Percentiles rank a stretch among this genome's conserved stretches.
These are phyloP conservation scores for Solanum rostratum DNA, from an alignment of 257 asterid genomes.

Conservation along the genomic window DNA sequence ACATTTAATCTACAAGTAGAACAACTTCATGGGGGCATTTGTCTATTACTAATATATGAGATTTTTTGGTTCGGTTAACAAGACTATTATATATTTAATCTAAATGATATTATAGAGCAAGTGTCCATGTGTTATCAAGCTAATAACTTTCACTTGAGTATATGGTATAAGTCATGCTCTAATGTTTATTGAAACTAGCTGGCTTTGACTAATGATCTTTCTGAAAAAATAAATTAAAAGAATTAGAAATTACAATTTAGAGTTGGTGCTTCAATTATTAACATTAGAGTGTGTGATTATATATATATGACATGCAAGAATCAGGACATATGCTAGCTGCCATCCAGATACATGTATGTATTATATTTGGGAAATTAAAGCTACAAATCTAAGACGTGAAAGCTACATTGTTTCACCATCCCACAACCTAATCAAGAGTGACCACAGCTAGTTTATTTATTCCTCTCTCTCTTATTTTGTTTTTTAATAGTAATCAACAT, in stretches of 20 bases:
- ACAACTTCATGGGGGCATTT: background rate
- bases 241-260: too few species aligned
- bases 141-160: too few species aligned
- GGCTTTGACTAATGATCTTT: too few species aligned
- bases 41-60: too few species aligned
- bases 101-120: too few species aligned
- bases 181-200: too few species aligned
- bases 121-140: too few species aligned
- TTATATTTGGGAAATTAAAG: background rate
- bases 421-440: background rate
- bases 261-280: background rate
- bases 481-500: background rate
- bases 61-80: too few species aligned
- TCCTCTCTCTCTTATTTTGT: background rate
- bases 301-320: background rate
- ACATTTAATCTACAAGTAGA: background rate
- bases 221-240: too few species aligned
- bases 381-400: background rate
- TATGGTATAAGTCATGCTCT: too few species aligned
- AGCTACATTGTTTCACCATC: background rate
- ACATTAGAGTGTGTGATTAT: background rate
- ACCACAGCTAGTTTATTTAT: background rate
- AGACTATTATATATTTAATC: background rate
- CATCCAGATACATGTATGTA: background rate
- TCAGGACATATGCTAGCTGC: background rate